Base-by-base conservation (phyloP, 2,329 filamentous ascomycete species). In the Botrytis fabae region DNA sequence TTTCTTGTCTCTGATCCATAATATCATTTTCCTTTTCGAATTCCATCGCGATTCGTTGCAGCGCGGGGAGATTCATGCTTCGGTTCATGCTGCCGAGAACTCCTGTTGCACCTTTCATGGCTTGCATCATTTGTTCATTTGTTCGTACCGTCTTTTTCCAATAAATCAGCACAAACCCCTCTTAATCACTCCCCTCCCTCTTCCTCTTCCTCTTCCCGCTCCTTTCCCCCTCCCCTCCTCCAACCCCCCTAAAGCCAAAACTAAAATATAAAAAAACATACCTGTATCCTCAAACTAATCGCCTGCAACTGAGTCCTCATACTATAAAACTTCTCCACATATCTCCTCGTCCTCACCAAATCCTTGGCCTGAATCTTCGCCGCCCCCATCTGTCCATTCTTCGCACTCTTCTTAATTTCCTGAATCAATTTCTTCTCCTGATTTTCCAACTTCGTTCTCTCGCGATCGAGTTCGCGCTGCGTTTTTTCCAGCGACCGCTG, bases 71-170 rank as follows among this genome's bases (percentile, higher is more conserved):
- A 81, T 99, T 98, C 95, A 98, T 98, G 76, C 93, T 93, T 76
- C 93, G 89, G 83, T 99, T 99, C 96, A 99, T 99, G 84, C 93
- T 97, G 71, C 95, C 94, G 12, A 99, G 86, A 4, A 97, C 91
- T 83, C 92, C 91, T 1, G 96, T 98, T 7, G 96, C 96, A 48
- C 96, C 96, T 83, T 98, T 99, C 96, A 99, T 98, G 14, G 95
- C 96, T 83, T 97, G 94, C 95, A 98, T 98, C 96, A 99, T 99
- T 83, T 98, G 95, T 83, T 99, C 96, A 83, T 99, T 99, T 77
- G 95, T 98, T 76, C 96, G 91, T 76, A 98, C 95, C 68, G 96
- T 99, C 93, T 97, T 28, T 32, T 25, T 16, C n/a, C 22, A 79
- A 51, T 22, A 25, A 18, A 44, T 46, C 48, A 64, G 64, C 42